Base-by-base conservation (phyloP, 2,329 filamentous ascomycete genomes). In the Botrytis porri region DNA sequence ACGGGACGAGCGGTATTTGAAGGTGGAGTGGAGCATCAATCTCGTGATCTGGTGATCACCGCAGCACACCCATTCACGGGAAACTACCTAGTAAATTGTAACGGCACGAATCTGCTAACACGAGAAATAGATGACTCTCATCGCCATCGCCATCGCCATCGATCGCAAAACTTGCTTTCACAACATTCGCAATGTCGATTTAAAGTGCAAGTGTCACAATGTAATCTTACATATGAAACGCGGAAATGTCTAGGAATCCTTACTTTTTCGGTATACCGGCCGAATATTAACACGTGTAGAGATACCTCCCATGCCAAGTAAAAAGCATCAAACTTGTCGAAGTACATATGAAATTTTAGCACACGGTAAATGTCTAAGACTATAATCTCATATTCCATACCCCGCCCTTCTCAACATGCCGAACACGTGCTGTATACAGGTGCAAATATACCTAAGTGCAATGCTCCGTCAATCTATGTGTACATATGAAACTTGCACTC, bases 31-130 rank as follows among this genome's bases (percentile, higher is more conserved):
- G 48, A 69, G 65, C 37, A 57, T 12, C n/a, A 8, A 69, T 69
- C 65, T 57, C 65, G 65, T 69, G 65, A 67, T 67, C 65, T 67
- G 35, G 65, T 67, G 65, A 69, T 69, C 65, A 57, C 65, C 5
- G 65, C 51, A 69, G 39, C 48, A 54, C 64, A 69, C 65, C 65
- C 48, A 32, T 57, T 32, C 48, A 41, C 37, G 18, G 25, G 48
- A 59, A 32, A 37, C 39, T 12, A 29, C 25, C 51, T n/a, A 37
- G 65, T 41, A 57, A 69, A 51, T 16, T 37, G 20, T 29, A 35
- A n/a, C 51, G 4, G 32, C 20, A 61, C 32, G n/a, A 65, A 65
- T 51, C 12, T 41, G 37, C 18, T n/a, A 69, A 57, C 37, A 69
- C 65, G 65, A 69, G 48, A 57, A 57, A 57, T 37, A 57, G 20